These are phyloP conservation scores for Eragrostis tef DNA, from an alignment of 202 grass and related monocot species.

Conservation along the genomic window DNA sequence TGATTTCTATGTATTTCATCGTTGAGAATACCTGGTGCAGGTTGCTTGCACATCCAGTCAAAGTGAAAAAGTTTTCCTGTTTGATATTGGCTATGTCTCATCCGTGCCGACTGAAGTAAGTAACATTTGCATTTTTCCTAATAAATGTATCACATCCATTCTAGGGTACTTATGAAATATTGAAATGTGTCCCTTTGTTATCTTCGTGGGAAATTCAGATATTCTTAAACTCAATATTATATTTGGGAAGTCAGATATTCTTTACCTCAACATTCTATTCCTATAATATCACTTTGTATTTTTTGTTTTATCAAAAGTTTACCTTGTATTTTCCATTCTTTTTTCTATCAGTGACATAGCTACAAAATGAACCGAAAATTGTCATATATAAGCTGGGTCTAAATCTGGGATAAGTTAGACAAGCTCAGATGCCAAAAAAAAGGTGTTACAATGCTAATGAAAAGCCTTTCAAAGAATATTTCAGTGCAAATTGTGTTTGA, in stretches of 20 bases:
- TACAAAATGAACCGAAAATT: not conserved
- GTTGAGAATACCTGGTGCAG: slow-evolving; percentile 53
- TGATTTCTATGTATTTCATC: slow-evolving; percentile 38
- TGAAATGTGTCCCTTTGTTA: slow-evolving; percentile 11
- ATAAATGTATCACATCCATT: not conserved
- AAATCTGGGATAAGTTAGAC: slow-evolving; percentile 37
- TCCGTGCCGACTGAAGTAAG: slow-evolving; percentile 81
- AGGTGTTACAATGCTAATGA: not conserved
- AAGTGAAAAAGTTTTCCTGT: slow-evolving; percentile 64
- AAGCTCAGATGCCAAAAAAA: not conserved
- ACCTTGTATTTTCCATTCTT: not conserved
- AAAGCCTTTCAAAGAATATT: slow-evolving; percentile 18
- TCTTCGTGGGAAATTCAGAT: slow-evolving; percentile 27
- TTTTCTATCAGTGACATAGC: not conserved
- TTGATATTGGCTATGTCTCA: slow-evolving; percentile 82
- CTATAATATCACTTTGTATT: not conserved
- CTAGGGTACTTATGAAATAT: not conserved
- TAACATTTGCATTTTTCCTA: slow-evolving; percentile 24
- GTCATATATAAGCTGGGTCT: slow-evolving; percentile 2
- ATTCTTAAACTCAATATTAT: slow-evolving; percentile 16
- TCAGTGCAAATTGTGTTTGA: not conserved
- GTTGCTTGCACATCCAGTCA: slow-evolving; percentile 80
- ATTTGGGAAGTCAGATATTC: slow-evolving; percentile 7
- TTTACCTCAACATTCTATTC: slow-evolving; percentile 26
- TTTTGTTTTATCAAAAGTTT: not conserved